Base-by-base conservation (phyloP, 2,329 filamentous ascomycete species). In the Sarocladium strictum region DNA sequence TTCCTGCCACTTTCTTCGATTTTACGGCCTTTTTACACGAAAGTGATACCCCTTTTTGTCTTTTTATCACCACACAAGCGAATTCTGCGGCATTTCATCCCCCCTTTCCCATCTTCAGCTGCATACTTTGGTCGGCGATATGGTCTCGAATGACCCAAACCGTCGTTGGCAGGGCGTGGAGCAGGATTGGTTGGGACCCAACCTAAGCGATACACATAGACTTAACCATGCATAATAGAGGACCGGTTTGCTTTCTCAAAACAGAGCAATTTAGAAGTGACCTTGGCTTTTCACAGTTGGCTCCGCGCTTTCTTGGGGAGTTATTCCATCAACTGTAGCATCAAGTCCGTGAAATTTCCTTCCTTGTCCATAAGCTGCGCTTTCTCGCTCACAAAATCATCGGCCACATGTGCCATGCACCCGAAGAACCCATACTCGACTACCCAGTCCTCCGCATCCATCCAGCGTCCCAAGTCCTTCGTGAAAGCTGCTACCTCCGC, bases 1-100 rank as follows among this genome's bases (percentile, higher is more conserved):
- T 38, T 38, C 19, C 12, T 17, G 38, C 27, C 43, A 27, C 19
- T 49, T 49, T 14, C 14, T 24, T 49, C 26, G 19, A 23, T 49
- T 49, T 32, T 17, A 49, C 43, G 43, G 43, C 43, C 43, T 49
- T 32, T 38, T 49, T 32, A 32, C 21, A 49, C 26, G 43, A 49
- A 19, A 49, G 43, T 32, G 43, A 49, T 49, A 49, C 43, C 43
- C 43, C 41, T 45, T 23, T n/a, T 26, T 9, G n/a, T n/a, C 26
- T 15, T 24, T 29, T 49, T 10, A 7, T n/a, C 35, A 10, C 19
- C 15, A 38, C 15, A 26, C 43, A 32, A 49, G 43, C 43, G 43
- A 29, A 14, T 24, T 14, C 19, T 45, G 9, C 37, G 9, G 24
- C n/a, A n/a, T n/a, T n/a, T n/a, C n/a, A n/a, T n/a, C n/a, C n/a